phyloP scores from a whole-genome alignment of 176 grass and related monocot genomes.

The Aegilops umbellulata region DNA sequence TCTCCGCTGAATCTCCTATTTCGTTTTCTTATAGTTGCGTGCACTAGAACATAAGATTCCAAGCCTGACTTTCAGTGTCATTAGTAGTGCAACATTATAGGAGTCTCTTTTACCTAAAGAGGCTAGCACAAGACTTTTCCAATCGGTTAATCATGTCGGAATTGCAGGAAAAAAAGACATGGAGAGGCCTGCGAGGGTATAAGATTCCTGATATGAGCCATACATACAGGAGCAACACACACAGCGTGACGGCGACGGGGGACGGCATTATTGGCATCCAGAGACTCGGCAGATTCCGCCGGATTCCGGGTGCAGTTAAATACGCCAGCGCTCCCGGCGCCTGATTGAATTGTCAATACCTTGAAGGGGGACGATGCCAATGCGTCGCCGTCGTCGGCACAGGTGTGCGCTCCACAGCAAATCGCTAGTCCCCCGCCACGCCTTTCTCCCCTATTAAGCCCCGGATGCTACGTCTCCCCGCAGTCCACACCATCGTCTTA shows the following conservation, averaged over 20 bases:
- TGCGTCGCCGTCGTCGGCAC: slow-evolving; percentile 44
- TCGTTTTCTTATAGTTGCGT: slow-evolving; percentile 1
- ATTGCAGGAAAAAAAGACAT: not conserved
- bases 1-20: not conserved
- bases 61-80: not conserved
- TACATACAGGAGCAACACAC: slow-evolving; percentile 27
- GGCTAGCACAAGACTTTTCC: not conserved
- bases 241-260: slow-evolving; percentile 23
- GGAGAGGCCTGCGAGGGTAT: slow-evolving; percentile 1
- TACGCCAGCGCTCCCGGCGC: slow-evolving; percentile 16
- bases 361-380: slow-evolving; percentile 36
- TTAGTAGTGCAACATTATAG: not conserved
- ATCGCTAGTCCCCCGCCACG: slow-evolving; percentile 36
- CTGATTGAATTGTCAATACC: slow-evolving; percentile 44
- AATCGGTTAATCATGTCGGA: slow-evolving; percentile 30
- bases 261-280: slow-evolving; percentile 23
- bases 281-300: slow-evolving; percentile 31
- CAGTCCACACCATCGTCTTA: slow-evolving; percentile 26
- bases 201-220: slow-evolving; percentile 40
- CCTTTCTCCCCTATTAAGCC: slow-evolving; percentile 44
- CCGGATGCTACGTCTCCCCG: slow-evolving; percentile 30
- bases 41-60: slow-evolving; percentile 14
- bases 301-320: slow-evolving; percentile 43
- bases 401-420: slow-evolving; percentile 44
- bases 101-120: not conserved